Evolutionary conservation across 306 rosid genomes (phyloP).

Genomic region (Oxytropis ochrocephala): DNA sequence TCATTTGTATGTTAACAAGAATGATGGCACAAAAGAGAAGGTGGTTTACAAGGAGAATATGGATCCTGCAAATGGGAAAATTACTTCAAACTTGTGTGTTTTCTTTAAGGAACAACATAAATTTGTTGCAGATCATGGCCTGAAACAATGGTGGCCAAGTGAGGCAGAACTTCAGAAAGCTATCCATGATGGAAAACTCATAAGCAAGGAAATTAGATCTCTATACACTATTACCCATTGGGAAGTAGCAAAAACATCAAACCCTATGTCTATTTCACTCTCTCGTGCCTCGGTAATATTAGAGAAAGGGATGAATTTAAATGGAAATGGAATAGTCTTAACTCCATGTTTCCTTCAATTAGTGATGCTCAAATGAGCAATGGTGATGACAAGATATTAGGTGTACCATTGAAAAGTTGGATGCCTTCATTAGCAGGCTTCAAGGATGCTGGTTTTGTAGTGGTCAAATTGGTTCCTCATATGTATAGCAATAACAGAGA

Average conservation of each 20-base stretch:
- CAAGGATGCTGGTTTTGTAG: conserved; percentile 10
- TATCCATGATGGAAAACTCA: conserved; percentile 21
- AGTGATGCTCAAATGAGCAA: conserved; percentile 25
- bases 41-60: background rate
- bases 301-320: conserved; percentile 55
- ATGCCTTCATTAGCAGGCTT: conserved; percentile 28
- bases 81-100: background rate
- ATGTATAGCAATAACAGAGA: conserved; percentile 15
- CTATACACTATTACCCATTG: conserved; percentile 23
- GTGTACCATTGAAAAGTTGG: conserved; percentile 37
- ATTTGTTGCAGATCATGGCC: conserved; percentile 11
- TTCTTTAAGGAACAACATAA: conserved; percentile 5
- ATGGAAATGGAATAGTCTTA: conserved; percentile 53
- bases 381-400: conserved; percentile 13
- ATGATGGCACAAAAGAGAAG: conserved; percentile 10
- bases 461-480: conserved; percentile 12
- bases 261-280: conserved; percentile 61
- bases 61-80: background rate
- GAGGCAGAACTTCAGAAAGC: background rate
- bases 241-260: conserved; percentile 45
- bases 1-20: background rate
- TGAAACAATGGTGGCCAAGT: conserved; percentile 20
- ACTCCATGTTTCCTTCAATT: conserved; percentile 52
- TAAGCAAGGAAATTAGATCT: conserved; percentile 25
- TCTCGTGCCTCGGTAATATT: conserved; percentile 47